A percentile compares a stretch with the other conserved stretches of the same genome.
phyloP scores from a whole-genome alignment of 495 filamentous ascomycete species.

The Sabuloglossum arenarium region DNA sequence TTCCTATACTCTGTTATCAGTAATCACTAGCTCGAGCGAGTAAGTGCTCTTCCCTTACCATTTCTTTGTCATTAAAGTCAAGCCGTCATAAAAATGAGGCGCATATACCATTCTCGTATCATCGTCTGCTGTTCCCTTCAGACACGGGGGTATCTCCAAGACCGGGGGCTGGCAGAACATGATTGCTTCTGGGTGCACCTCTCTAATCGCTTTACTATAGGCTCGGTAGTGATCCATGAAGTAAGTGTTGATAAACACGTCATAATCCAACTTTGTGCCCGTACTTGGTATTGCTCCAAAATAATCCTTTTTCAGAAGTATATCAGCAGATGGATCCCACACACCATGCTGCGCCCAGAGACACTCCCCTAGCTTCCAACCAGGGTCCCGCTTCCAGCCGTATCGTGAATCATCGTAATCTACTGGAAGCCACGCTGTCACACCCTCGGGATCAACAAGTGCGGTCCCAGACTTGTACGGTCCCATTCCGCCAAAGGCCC shows the following conservation, averaged over 20 bases:
- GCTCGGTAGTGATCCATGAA: conserved; percentile 72
- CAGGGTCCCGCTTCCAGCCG: conserved; percentile 71
- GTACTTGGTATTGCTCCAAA: conserved; percentile 56
- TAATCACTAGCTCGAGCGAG: background rate
- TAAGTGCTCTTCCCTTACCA: conserved; percentile 31
- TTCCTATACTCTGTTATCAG: conserved; percentile 31
- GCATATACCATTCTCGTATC: conserved; percentile 81
- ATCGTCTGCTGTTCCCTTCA: conserved; percentile 77
- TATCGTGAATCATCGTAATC: conserved; percentile 72
- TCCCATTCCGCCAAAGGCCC: conserved; percentile 84
- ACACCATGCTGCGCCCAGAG: conserved; percentile 94
- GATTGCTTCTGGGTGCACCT: conserved; percentile 57
- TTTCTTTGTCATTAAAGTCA: conserved; percentile 93
- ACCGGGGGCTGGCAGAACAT: conserved; percentile 85
- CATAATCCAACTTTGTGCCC: conserved; percentile 52
- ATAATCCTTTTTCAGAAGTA: conserved; percentile 66
- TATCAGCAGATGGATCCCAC: conserved; percentile 70
- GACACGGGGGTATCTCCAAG: conserved; percentile 69
- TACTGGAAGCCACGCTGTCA: conserved; percentile 60
- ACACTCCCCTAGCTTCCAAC: conserved; percentile 83
- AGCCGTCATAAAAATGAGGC: conserved; percentile 89
- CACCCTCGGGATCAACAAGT: conserved; percentile 75
- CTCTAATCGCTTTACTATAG: conserved; percentile 50
- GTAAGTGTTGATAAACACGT: conserved; percentile 70
- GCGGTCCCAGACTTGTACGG: conserved; percentile 70